Conservation (phyloP, 345 rosid genomes). For the Mangifera indica region DNA sequence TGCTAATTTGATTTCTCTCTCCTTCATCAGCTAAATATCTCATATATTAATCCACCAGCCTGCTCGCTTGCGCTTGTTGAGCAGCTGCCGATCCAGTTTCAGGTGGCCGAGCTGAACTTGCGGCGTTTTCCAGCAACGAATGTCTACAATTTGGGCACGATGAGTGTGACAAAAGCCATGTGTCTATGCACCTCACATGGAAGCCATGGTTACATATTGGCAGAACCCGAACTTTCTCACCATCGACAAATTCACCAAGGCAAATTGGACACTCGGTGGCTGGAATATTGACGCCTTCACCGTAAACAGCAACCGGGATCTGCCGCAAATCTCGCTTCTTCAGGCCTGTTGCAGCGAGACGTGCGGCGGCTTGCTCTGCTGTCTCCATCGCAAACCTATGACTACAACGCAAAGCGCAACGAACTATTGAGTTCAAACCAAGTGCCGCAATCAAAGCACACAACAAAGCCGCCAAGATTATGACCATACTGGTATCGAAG, state of each 20-base stretch:
- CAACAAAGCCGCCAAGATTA: constrained; percentile 19
- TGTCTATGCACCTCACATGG: constrained; percentile 36
- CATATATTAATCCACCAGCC: background rate
- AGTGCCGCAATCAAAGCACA: constrained; percentile 19
- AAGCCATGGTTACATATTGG: constrained; percentile 39
- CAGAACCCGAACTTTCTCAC: constrained; percentile 36
- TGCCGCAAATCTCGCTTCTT: constrained; percentile 17
- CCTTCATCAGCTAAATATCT: too few relatives aligned
- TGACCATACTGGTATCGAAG: constrained; percentile 20
- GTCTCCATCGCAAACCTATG: constrained; percentile 13
- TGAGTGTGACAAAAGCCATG: constrained; percentile 33
- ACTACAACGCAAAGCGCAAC: constrained; percentile 17
- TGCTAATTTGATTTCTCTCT: too few relatives aligned
- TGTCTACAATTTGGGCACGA: constrained; percentile 41
- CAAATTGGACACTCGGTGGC: constrained; percentile 39
- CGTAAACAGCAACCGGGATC: constrained; percentile 19
- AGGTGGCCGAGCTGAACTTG: background rate
- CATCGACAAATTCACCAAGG: constrained; percentile 38
- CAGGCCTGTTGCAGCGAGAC: constrained; percentile 10
- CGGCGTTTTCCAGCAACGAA: constrained; percentile 26
- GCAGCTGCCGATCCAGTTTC: background rate
- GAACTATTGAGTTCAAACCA: constrained; percentile 20
- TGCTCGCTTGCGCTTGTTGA: background rate
- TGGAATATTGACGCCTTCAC: constrained; percentile 12
- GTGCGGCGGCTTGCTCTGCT: constrained; percentile 8